Evolutionary conservation across 2,329 filamentous ascomycete genomes (phyloP).

Genomic region (Ascochyta viciae-villosae): DNA sequence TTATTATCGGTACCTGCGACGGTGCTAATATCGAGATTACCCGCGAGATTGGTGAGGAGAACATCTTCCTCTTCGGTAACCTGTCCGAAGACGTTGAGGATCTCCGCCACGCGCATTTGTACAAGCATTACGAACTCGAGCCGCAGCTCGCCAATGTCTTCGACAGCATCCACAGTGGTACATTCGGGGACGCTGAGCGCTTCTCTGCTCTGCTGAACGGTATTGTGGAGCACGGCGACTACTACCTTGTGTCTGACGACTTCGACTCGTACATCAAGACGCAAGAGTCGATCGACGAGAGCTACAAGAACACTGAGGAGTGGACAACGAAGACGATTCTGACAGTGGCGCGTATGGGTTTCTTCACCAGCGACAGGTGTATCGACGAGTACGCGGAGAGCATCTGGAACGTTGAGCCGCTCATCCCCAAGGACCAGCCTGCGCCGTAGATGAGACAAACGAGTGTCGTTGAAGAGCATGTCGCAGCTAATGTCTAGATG

Average conservation of each 20-base stretch:
- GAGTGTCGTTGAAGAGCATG: too few relatives aligned
- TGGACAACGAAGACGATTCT: slow-evolving; percentile 92
- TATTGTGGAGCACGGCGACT: slow-evolving; percentile 92
- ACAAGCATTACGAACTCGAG: slow-evolving; percentile 80
- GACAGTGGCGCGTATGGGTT: slow-evolving; percentile 92
- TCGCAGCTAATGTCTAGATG: slow-evolving; percentile 1
- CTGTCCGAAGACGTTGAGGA: slow-evolving; percentile 96
- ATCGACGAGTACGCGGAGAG: slow-evolving; percentile 97
- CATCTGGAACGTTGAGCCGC: slow-evolving; percentile 96
- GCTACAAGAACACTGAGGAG: slow-evolving; percentile 88
- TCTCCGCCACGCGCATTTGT: slow-evolving; percentile 87
- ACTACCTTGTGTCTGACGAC: slow-evolving; percentile 97
- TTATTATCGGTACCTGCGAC: slow-evolving; percentile 98
- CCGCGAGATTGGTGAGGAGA: slow-evolving; percentile 92
- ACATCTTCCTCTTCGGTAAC: slow-evolving; percentile 98
- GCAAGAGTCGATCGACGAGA: slow-evolving; percentile 87
- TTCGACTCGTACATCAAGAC: slow-evolving; percentile 95
- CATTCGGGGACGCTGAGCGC: slow-evolving; percentile 78
- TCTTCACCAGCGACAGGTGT: slow-evolving; percentile 94
- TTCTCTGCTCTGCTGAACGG: slow-evolving; percentile 86
- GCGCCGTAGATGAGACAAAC: slow-evolving; percentile 19
- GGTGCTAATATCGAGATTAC: slow-evolving; percentile 99
- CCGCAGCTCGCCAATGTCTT: slow-evolving; percentile 81
- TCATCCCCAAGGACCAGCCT: slow-evolving; percentile 55
- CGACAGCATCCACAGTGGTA: slow-evolving; percentile 77